phyloP scores from a whole-genome alignment of 2,329 filamentous ascomycete species.

The Diplodia seriata region DNA sequence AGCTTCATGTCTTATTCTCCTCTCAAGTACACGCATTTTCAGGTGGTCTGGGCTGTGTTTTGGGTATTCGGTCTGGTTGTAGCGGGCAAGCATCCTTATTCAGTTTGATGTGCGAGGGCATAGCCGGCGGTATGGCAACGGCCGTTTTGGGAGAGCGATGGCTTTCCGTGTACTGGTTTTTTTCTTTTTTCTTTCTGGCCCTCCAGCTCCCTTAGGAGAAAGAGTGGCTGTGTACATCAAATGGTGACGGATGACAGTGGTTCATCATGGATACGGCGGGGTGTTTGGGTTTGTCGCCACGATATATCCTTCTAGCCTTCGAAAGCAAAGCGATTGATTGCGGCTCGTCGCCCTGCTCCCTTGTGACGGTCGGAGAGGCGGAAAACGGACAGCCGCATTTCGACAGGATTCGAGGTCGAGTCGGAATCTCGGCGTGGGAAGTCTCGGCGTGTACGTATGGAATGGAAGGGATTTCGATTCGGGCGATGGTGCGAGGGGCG shows the following conservation, averaged over 20 bases:
- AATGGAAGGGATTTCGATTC: not conserved
- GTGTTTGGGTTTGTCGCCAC: not conserved
- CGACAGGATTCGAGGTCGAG: not conserved
- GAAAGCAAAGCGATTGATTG: not conserved
- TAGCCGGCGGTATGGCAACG: conserved; percentile 1
- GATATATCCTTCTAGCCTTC: not conserved
- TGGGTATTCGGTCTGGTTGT: not conserved
- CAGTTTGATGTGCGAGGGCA: not conserved
- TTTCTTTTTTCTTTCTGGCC: not conserved
- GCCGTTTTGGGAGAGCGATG: not conserved
- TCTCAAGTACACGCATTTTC: conserved; percentile 13
- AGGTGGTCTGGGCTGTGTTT: not conserved
- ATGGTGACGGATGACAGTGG: not conserved
- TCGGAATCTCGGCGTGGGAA: not conserved
- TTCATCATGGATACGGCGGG: not conserved
- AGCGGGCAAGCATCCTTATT: conserved; percentile 1
- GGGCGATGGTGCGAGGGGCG: not conserved
- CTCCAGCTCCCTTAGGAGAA: not conserved
- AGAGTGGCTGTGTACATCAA: not conserved
- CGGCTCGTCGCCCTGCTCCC: not conserved
- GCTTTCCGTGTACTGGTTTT: not conserved
- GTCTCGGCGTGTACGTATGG: not conserved
- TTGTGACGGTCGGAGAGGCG: not conserved
- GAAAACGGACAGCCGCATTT: not conserved
- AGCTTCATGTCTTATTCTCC: not conserved